Evolutionary conservation across 495 filamentous ascomycete genomes (phyloP).

Genomic region (Hyaloscypha hepaticicola): DNA sequence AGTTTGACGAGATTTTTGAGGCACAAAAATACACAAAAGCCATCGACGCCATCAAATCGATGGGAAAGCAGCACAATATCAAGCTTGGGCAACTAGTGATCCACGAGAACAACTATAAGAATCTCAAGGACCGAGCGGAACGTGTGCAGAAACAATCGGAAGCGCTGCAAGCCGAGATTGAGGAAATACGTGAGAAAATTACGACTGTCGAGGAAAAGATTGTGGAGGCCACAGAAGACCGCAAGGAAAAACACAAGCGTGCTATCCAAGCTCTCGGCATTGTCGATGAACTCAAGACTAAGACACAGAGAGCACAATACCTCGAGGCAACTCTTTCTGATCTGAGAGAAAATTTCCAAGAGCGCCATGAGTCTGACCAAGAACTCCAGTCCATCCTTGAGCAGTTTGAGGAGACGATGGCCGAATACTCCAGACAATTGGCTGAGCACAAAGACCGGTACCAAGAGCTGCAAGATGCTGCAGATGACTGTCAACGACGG

Average conservation of each 20-base stretch:
- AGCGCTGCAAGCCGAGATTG: conserved; percentile 72
- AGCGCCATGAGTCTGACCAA: conserved; percentile 75
- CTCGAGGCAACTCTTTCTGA: conserved; percentile 62
- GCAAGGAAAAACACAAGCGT: conserved; percentile 43
- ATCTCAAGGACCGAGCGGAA: conserved; percentile 85
- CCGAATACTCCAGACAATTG: conserved; percentile 60
- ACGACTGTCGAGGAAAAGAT: conserved; percentile 56
- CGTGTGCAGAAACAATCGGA: conserved; percentile 59
- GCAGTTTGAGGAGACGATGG: conserved; percentile 74
- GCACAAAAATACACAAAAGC: conserved; percentile 95
- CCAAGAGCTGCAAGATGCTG: conserved; percentile 58
- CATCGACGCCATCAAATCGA: conserved; percentile 84
- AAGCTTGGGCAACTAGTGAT: conserved; percentile 68
- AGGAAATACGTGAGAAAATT: conserved; percentile 57
- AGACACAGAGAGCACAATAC: conserved; percentile 64
- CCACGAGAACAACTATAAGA: conserved; percentile 71
- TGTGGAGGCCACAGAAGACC: conserved; percentile 44
- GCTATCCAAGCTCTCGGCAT: conserved; percentile 48
- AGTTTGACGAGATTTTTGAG: conserved; percentile 97
- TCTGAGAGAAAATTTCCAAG: conserved; percentile 65
- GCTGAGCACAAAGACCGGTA: conserved; percentile 61
- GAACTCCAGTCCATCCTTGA: conserved; percentile 74
- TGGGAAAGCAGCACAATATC: conserved; percentile 80
- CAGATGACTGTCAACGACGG: conserved; percentile 55
- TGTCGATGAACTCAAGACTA: conserved; percentile 69